These are phyloP conservation scores for Termitomyces sp. DNA, from an alignment of 1,284 basidiomycete genomes.

Conservation along the genomic window DNA sequence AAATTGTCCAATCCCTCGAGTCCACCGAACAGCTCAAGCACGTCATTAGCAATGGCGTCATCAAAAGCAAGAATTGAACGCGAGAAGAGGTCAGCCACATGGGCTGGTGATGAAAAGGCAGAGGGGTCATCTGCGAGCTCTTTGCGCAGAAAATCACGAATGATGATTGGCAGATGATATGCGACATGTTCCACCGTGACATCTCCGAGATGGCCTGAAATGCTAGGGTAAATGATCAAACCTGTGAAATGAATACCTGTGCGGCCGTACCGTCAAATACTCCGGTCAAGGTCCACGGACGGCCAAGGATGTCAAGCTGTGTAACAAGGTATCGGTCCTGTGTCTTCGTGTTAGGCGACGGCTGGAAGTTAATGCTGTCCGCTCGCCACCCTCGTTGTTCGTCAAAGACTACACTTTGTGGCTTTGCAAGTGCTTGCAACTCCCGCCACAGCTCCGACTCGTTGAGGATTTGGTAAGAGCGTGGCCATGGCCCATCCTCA, in stretches of 20 bases:
- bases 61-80: slow-evolving; percentile 58
- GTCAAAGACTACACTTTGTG: slow-evolving; percentile 40
- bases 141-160: slow-evolving; percentile 49
- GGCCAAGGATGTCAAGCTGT: slow-evolving; percentile 50
- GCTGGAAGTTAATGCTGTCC: slow-evolving; percentile 61
- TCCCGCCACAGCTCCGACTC: slow-evolving; percentile 46
- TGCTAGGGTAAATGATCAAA: slow-evolving; percentile 8
- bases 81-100: slow-evolving; percentile 51
- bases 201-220: slow-evolving; percentile 62
- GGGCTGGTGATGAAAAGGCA: slow-evolving; percentile 34
- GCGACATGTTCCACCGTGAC: slow-evolving; percentile 65
- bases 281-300: slow-evolving; percentile 57
- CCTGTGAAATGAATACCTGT: slow-evolving; percentile 6
- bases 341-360: slow-evolving; percentile 41
- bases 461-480: slow-evolving; percentile 46
- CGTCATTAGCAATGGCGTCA: slow-evolving; percentile 60
- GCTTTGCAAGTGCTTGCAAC: slow-evolving; percentile 44
- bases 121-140: slow-evolving; percentile 34
- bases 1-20: slow-evolving; percentile 43
- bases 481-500: slow-evolving; percentile 60
- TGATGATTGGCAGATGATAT: slow-evolving; percentile 62
- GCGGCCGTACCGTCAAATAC: slow-evolving; percentile 59
- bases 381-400: slow-evolving; percentile 36
- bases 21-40: slow-evolving; percentile 59
- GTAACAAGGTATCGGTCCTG: slow-evolving; percentile 63